Evolutionary conservation across 352 stramenopile species (phyloP), one percentile per base, ranked within the genome.

Genomic region (Discostella stelligera): DNA sequence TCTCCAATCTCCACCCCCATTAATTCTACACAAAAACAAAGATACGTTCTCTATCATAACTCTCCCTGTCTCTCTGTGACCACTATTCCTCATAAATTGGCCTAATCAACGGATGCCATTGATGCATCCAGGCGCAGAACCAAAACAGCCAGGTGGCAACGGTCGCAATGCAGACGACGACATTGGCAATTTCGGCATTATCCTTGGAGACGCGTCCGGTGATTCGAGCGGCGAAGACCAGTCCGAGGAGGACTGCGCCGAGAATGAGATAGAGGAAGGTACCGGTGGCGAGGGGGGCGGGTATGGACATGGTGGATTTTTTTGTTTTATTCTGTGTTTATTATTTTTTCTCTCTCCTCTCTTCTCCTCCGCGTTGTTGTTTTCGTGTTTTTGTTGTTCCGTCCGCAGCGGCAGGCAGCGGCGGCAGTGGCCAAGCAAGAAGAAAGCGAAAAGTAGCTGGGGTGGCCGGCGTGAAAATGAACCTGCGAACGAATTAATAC

Each of bases 31-130:
- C 21, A 25, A 44, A 39, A 41, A 41, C 0, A n/a, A 7, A 25
- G 11, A n/a, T 18, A 27, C 25, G 21, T 5, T 3, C 14, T 30
- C 50, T 32, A 14, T 25, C 55, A 64, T 64, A 27, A 2, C 11
- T 49, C 23, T 21, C 56, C 2, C 56, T 13, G 6, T 20, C 32
- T 14, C 25, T 21, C 8, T 50, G 20, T 37, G 0, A 13, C 30
- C 18, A 60, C 21, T 82, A 79, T 30, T 83, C 87, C 67, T 88
- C 87, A 64, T 92, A 92, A 80, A 92, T 90, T 9, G 87, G 87
- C 50, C 72, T 70, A 64, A 92, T 92, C 50, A 93, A 79, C 62
- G 84, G 84, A 77, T 93, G 84, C 87, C 87, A 93, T 77, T 93
- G 87, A 77, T 93, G 87, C 80, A 93, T 74, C 75, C 75, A 75